phyloP scores from a whole-genome alignment of 2,329 filamentous ascomycete species.

The Diplodia mutila region DNA sequence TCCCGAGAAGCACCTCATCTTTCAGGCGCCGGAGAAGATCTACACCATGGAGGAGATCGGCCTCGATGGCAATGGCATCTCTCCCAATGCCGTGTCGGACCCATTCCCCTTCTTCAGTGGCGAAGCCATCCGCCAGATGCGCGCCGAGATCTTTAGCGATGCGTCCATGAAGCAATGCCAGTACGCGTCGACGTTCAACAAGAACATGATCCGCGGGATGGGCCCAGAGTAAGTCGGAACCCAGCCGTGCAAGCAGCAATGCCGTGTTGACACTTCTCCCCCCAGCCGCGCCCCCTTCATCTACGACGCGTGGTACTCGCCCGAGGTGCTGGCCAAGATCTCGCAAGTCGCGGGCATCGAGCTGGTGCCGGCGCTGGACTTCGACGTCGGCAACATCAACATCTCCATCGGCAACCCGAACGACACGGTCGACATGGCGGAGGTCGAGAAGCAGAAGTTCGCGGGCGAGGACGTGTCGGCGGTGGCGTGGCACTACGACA shows the following conservation, averaged over 20 bases:
- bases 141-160: slow-evolving; percentile 27
- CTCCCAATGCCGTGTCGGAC: slow-evolving; percentile 25
- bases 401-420: slow-evolving; percentile 24
- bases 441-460: neutral
- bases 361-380: slow-evolving; percentile 58
- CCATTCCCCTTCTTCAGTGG: slow-evolving; percentile 29
- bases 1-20: slow-evolving; percentile 25
- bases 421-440: neutral
- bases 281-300: slow-evolving; percentile 28
- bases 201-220: slow-evolving; percentile 5
- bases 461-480: slow-evolving; percentile 24
- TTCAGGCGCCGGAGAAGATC: slow-evolving; percentile 13
- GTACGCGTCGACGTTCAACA: neutral
- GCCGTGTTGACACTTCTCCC: no score
- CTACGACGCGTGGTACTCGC: slow-evolving; percentile 47
- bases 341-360: slow-evolving; percentile 61
- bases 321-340: slow-evolving; percentile 51
- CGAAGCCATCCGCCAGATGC: slow-evolving; percentile 26
- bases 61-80: neutral
- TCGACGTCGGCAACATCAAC: slow-evolving; percentile 62
- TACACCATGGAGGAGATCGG: slow-evolving; percentile 26
- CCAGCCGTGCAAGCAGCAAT: no score
- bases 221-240: neutral
- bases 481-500: slow-evolving; percentile 54
- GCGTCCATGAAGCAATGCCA: slow-evolving; percentile 27